Evolutionary conservation across 257 asterid species (phyloP).

Genomic region (Petunia secreta): DNA sequence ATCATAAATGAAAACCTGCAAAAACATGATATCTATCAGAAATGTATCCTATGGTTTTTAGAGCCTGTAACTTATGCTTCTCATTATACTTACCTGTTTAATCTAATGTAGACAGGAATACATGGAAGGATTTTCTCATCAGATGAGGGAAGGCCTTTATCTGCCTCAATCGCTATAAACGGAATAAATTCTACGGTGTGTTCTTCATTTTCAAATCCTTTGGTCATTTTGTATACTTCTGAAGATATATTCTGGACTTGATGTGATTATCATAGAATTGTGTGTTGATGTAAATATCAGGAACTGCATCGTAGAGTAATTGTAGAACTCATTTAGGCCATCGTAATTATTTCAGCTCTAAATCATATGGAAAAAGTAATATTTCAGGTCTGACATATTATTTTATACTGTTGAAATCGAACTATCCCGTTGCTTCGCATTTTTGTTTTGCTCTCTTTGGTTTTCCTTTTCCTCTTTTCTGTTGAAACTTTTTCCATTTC

Average conservation of each 20-base stretch:
- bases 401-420: background rate
- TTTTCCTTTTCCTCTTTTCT: background rate
- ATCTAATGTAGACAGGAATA: constrained; percentile 46
- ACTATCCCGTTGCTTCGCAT: background rate
- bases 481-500: background rate
- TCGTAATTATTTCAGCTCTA: constrained; percentile 15
- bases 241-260: background rate
- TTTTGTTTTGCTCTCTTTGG: background rate
- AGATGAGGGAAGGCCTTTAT: constrained; percentile 48
- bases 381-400: background rate
- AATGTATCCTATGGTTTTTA: background rate
- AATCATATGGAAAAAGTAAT: background rate
- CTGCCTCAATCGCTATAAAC: constrained; percentile 45
- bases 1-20: background rate
- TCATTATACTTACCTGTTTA: background rate
- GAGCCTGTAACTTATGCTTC: background rate
- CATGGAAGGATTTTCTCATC: constrained; percentile 57
- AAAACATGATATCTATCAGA: background rate
- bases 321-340: background rate
- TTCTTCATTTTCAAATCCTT: constrained; percentile 1
- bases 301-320: constrained; percentile 3
- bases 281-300: constrained; percentile 5
- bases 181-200: constrained; percentile 54
- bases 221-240: background rate
- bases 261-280: constrained; percentile 8